Percentiles rank a stretch among this genome's conserved stretches.
These are phyloP conservation scores for Nemania sp. DNA, from an alignment of 2,329 filamentous ascomycete species.

Conservation along the genomic window DNA sequence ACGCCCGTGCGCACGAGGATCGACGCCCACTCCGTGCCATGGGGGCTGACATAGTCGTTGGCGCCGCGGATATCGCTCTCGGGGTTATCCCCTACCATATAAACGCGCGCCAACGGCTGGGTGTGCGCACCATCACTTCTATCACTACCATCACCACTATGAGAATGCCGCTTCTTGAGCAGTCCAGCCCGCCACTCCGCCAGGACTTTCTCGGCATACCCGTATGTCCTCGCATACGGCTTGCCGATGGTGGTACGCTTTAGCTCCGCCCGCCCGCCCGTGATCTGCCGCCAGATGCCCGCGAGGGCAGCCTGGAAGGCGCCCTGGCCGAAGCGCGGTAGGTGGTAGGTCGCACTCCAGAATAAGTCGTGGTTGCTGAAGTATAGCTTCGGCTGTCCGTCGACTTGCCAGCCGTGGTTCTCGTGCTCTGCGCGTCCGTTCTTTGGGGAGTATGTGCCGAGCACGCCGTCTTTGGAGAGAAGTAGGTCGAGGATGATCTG, in stretches of 20 bases:
- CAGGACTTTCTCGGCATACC: slow-evolving; percentile 83
- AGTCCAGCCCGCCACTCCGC: slow-evolving; percentile 67
- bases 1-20: slow-evolving; percentile 86
- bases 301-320: slow-evolving; percentile 86
- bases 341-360: slow-evolving; percentile 87
- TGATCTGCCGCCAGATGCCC: slow-evolving; percentile 82
- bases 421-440: slow-evolving; percentile 73
- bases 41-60: slow-evolving; percentile 76
- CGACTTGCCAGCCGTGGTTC: slow-evolving; percentile 83
- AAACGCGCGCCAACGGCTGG: slow-evolving; percentile 76
- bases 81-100: slow-evolving; percentile 94
- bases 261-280: slow-evolving; percentile 69
- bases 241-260: slow-evolving; percentile 82
- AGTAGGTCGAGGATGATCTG: slow-evolving; percentile 87
- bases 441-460: slow-evolving; percentile 81
- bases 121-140: slow-evolving; percentile 18
- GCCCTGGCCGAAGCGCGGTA: slow-evolving; percentile 90
- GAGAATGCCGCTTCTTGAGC: slow-evolving; percentile 54
- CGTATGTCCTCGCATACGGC: slow-evolving; percentile 80
- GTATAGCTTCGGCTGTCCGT: slow-evolving; percentile 83
- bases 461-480: slow-evolving; percentile 79
- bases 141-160: too few relatives aligned
- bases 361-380: slow-evolving; percentile 92
- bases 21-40: slow-evolving; percentile 80
- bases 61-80: slow-evolving; percentile 92